Base-by-base conservation (phyloP, 352 stramenopile genomes). In the Globisporangium echinulatum region DNA sequence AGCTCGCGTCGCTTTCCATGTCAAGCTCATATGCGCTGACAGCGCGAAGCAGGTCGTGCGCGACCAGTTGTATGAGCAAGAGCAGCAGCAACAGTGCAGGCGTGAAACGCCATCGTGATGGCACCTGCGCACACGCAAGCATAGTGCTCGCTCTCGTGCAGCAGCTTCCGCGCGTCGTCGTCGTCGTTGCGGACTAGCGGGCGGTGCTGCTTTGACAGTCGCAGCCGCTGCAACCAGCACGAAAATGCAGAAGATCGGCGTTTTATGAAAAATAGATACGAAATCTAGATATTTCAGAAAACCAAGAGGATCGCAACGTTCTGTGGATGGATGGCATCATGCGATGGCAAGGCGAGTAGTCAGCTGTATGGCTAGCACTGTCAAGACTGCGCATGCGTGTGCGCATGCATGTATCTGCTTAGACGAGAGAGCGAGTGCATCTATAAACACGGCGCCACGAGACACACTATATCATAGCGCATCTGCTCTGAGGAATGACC, bases 1-100 rank as follows among this genome's bases (percentile, higher is more conserved):
- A 52, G 51, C 67, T 60, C 40, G 40, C 3, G 40, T 44, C 40
- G 40, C 40, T 8, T 14, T 44, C 40, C 40, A 13, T 14, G 7
- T 44, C 40, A 13, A 44, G 40, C 40, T 44, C 38, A 61, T 40
- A 5, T 55, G 46, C 6, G 54, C 47, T 1, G 48, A 42, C 11
- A 46, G 11, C 39, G 56, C 19, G 42, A 61, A 73, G 44, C 19
- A 75, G 44, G 40, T 44, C 11, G 40, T 13, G 11, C 1, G 40
- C 40, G 11, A 44, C 7, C 40, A 44, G 40, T 5, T 67, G 42
- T 1, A 51, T 25, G 8, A 64, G 36, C 54, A 72, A 46, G 8
- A 64, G 36, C 54, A 72, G 49, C n/a, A 67, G 51, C 0, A 13
- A 49, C 9, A 7, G 25, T 52, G 62, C 4, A 47, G 4, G 44